Conservation (phyloP, 139 green algal species). For the Eudorina sp. region DNA sequence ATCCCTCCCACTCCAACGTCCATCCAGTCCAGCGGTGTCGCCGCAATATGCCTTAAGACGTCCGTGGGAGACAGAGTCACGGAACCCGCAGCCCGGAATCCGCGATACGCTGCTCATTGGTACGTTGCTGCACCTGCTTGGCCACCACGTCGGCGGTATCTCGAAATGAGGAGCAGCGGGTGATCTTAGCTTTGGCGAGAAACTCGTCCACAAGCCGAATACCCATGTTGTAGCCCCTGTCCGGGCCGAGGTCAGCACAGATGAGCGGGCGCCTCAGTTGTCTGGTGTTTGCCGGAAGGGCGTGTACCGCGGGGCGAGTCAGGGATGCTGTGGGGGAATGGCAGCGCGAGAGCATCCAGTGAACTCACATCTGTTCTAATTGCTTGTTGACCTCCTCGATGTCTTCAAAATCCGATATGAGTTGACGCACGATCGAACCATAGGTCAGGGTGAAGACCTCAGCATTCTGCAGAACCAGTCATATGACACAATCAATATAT, state of each 20-base stretch:
- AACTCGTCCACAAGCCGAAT: constrained; percentile 96
- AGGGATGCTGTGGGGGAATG: background rate
- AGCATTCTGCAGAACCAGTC: constrained; percentile 89
- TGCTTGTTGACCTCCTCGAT: constrained; percentile 97
- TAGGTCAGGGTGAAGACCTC: constrained; percentile 99
- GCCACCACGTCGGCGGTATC: constrained; percentile 88
- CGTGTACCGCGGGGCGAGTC: background rate
- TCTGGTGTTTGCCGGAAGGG: too few relatives aligned
- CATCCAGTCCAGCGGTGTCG: too few relatives aligned
- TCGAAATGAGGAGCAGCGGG: constrained; percentile 82
- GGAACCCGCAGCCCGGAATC: too few relatives aligned
- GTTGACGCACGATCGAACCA: constrained; percentile 95
- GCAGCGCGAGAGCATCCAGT: background rate
- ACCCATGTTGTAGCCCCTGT: constrained; percentile 95
- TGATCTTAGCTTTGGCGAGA: constrained; percentile 86
- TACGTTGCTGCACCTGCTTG: constrained; percentile 73
- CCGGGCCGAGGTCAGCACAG: background rate
- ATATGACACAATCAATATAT: background rate
- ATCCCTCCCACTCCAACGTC: too few relatives aligned
- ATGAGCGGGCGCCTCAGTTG: background rate
- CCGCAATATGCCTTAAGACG: too few relatives aligned
- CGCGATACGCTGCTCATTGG: too few relatives aligned
- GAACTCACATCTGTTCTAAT: constrained; percentile 91
- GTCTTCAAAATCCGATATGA: constrained; percentile 95
- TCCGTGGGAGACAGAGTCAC: too few relatives aligned